A percentile compares a stretch with the other conserved stretches of the same genome.
Conservation (phyloP, 257 asterid species). For the Penstemon davidsonii region DNA sequence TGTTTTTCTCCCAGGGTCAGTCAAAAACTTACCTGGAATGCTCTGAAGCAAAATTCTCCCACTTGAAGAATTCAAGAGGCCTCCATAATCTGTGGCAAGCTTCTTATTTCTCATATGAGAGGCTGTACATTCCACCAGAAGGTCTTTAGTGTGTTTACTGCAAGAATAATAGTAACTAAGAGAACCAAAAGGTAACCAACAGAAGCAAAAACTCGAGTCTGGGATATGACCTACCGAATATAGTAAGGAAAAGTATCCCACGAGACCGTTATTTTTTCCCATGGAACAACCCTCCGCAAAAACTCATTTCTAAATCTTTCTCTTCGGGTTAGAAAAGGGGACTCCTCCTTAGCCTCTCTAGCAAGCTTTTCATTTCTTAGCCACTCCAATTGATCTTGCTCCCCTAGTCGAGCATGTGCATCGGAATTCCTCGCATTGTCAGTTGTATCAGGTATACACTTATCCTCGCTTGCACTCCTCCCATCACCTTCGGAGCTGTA, state of each 20-base stretch:
- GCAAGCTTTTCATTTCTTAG: slow-evolving; percentile 74
- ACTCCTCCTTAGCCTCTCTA: slow-evolving; percentile 79
- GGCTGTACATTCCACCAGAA: slow-evolving; percentile 88
- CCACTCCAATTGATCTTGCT: slow-evolving; percentile 96
- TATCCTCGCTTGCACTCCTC: slow-evolving; percentile 78
- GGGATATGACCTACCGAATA: slow-evolving; percentile 55
- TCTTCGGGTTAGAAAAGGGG: slow-evolving; percentile 70
- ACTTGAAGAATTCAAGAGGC: slow-evolving; percentile 76
- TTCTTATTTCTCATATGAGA: slow-evolving; percentile 82
- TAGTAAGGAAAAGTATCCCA: slow-evolving; percentile 97
- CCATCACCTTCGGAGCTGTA: slow-evolving; percentile 96
- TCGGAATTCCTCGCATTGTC: slow-evolving; percentile 41
- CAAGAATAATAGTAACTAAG: slow-evolving; percentile 33
- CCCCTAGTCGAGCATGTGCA: slow-evolving; percentile 88
- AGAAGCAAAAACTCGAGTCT: slow-evolving; percentile 22
- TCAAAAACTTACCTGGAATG: slow-evolving; percentile 61
- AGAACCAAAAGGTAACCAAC: slow-evolving; percentile 31
- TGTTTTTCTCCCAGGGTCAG: not conserved
- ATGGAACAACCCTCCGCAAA: slow-evolving; percentile 79
- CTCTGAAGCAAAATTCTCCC: slow-evolving; percentile 90
- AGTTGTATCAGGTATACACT: slow-evolving; percentile 34
- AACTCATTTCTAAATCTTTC: slow-evolving; percentile 85
- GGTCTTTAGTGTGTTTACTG: slow-evolving; percentile 72
- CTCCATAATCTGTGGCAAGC: slow-evolving; percentile 62
- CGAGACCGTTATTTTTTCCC: slow-evolving; percentile 86